A percentile compares a stretch with the other conserved stretches of the same genome.
Evolutionary conservation across 176 grass and related monocot species (phyloP).

Genomic region (Rhynchospora tenuis): DNA sequence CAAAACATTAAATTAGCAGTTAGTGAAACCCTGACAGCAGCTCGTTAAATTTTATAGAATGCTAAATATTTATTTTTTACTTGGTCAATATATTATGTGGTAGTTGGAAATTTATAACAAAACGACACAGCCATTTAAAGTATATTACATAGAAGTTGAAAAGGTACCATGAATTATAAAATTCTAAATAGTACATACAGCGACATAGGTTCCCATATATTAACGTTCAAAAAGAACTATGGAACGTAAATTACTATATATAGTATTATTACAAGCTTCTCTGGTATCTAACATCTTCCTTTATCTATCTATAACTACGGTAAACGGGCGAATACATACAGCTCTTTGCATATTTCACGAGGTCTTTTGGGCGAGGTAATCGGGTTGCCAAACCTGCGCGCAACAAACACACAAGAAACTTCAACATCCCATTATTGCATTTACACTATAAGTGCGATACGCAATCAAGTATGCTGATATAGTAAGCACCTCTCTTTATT

Average conservation of each 20-base stretch:
- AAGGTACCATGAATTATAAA: not conserved
- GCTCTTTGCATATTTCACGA: conserved; percentile 67
- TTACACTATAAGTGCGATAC: not conserved
- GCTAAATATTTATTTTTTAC: not conserved
- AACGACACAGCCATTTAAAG: too few relatives aligned
- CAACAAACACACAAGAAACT: conserved; percentile 3
- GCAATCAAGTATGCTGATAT: not conserved
- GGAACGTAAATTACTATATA: not conserved
- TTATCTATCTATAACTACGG: conserved; percentile 48
- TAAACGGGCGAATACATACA: conserved; percentile 93
- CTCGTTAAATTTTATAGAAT: not conserved
- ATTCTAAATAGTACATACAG: not conserved
- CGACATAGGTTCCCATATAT: not conserved
- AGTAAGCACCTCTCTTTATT: not conserved
- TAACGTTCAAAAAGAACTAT: not conserved
- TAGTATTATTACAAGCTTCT: not conserved
- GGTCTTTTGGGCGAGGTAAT: conserved; percentile 56
- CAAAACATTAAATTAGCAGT: too few relatives aligned
- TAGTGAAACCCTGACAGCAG: not conserved
- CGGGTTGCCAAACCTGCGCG: conserved; percentile 64
- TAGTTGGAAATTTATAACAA: not conserved
- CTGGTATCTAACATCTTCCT: not conserved
- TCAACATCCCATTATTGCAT: not conserved
- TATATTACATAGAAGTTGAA: not conserved
- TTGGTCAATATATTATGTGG: not conserved